Base-by-base conservation (phyloP, 768 basidiomycete species). In the Sporobolomyces pararoseus region DNA sequence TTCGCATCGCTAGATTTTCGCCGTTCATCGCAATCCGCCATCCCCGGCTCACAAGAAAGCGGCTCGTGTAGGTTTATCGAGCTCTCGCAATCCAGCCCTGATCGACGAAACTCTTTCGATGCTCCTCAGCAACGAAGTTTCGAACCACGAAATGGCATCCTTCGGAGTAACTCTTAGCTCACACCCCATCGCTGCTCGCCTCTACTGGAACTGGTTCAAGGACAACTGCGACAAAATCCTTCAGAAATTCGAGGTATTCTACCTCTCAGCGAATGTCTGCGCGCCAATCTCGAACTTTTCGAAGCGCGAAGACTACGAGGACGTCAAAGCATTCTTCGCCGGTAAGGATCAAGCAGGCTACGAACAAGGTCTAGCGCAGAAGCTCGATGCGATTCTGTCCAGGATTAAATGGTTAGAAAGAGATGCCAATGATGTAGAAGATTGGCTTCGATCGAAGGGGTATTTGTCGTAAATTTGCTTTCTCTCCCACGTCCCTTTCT, bases 21-120 rank as follows among this genome's bases (percentile, higher is more conserved):
- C 82, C 68, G 83, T 93, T 39, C 86, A 87, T 77, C 84, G 86
- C 75, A 86, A 88, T 65, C 86, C 88, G 19, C 84, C 84, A 71
- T 90, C 89, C 27, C 88, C 93, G 0, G 85, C 87, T 9, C 83
- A 87, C 42, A 85, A 86, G 75, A 84, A 86, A 31, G 83, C 87
- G 47, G 76, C 72, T 66, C 89, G 90, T 77, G 76, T 79, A 63
- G 90, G 87, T 2, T 82, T 94, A 81, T 85, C 86, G 62, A 81
- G 84, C 29, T 82, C 88, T 2, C 79, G 82, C 75, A 84, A 90
- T 68, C 76, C 81, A 16, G 82, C 77, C 65, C 82, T 92, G 39
- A 77, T 88, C 70, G 78, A 75, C 46, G 42, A 71, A 7, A 75
- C 75, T 4, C 49, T 73, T 47, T 49, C 29, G 0, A 55, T 75